phyloP scores from a whole-genome alignment of 2,329 filamentous ascomycete species.

The Pseudogymnoascus sp. region DNA sequence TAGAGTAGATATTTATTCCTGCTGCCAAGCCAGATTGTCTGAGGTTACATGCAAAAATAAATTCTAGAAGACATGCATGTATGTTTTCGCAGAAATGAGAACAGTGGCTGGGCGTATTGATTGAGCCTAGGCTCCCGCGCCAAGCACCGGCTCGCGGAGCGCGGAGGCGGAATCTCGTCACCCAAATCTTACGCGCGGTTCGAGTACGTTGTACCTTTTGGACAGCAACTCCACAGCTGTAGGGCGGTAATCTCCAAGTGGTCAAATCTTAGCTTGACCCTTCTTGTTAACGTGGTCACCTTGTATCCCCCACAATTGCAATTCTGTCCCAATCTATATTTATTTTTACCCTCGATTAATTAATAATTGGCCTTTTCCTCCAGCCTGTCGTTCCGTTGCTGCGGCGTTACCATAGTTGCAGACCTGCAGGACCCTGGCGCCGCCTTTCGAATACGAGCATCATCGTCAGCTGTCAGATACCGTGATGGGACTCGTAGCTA shows the following conservation, averaged over 20 bases:
- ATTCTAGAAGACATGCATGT: background rate
- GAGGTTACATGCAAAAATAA: background rate
- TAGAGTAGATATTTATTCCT: background rate
- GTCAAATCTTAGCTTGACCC: background rate
- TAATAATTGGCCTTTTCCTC: background rate
- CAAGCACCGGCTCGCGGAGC: background rate
- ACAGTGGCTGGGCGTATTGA: background rate
- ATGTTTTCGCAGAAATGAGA: background rate
- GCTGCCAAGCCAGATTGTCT: background rate
- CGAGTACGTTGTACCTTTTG: conserved; percentile 4
- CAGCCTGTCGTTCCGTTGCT: background rate
- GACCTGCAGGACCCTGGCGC: background rate
- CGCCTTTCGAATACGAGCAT: conserved; percentile 2
- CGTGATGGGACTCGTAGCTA: conserved; percentile 1
- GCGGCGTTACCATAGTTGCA: background rate
- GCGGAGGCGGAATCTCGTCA: background rate
- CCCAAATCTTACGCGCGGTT: conserved; percentile 5
- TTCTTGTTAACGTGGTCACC: background rate
- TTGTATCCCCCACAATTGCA: conserved; percentile 7
- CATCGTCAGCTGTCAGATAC: conserved; percentile 8
- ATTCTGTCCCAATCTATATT: background rate
- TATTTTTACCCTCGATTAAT: background rate
- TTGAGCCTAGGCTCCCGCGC: background rate
- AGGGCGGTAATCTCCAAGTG: conserved; percentile 1
- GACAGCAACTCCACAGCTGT: conserved; percentile 3